Evolutionary conservation across 2,329 filamentous ascomycete species (phyloP).

Genomic region (Lachnellula occidentalis): DNA sequence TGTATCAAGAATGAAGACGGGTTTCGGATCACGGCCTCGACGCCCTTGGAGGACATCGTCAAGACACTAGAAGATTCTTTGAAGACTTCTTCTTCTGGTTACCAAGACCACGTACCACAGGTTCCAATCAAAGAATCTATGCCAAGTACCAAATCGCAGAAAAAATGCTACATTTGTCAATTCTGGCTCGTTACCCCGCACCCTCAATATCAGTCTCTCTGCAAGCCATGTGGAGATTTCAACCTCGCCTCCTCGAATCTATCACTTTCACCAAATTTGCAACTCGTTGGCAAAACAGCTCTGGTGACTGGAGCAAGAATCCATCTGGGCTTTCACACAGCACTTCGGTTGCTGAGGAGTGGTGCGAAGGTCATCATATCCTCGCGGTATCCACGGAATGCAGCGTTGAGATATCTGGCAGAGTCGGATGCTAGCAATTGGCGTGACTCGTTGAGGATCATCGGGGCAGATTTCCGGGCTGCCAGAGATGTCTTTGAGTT

Average conservation of each 20-base stretch:
- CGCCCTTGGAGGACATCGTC: conserved; percentile 5
- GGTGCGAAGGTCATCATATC: conserved; percentile 16
- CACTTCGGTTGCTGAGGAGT: conserved; percentile 10
- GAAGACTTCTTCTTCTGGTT: neutral
- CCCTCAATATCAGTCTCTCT: conserved; percentile 12
- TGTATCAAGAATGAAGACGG: neutral
- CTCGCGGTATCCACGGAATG: conserved; percentile 14
- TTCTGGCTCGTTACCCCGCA: conserved; percentile 7
- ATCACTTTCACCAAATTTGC: conserved; percentile 11
- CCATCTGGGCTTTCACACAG: conserved; percentile 15
- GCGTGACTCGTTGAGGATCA: conserved; percentile 5
- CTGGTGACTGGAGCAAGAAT: conserved; percentile 15
- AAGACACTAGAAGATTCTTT: neutral
- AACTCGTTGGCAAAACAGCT: conserved; percentile 10
- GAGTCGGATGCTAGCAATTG: conserved; percentile 8
- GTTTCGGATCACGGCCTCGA: neutral
- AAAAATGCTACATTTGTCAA: conserved; percentile 12
- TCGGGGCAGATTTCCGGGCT: conserved; percentile 13
- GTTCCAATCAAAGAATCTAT: neutral
- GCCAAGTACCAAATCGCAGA: neutral
- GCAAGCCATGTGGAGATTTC: conserved; percentile 15
- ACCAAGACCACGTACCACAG: neutral
- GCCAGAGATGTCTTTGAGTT: conserved; percentile 10
- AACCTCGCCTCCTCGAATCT: conserved; percentile 13
- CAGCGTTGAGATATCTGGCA: conserved; percentile 7